Evolutionary conservation across 352 stramenopile species (phyloP).

Genomic region (Globisporangium parvum): DNA sequence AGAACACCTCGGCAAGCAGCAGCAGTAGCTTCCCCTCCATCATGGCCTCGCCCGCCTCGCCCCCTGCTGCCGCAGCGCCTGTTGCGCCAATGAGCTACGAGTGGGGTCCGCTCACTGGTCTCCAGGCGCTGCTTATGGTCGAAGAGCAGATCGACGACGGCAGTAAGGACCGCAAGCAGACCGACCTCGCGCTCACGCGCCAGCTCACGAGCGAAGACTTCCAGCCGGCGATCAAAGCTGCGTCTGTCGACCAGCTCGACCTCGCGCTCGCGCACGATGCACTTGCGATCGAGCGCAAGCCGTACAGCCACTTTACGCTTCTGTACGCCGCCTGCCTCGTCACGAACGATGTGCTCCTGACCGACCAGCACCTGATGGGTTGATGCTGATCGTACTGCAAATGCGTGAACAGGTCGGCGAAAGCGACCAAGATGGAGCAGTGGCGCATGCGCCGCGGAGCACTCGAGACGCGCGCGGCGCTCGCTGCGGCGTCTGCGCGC

Average conservation of each 20-base stretch:
- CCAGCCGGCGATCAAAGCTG: conserved; percentile 28
- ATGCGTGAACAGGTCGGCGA: conserved; percentile 24
- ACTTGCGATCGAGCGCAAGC: conserved; percentile 46
- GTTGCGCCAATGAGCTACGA: not conserved
- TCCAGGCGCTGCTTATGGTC: conserved; percentile 34
- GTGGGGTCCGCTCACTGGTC: conserved; percentile 51
- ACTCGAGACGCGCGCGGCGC: conserved; percentile 18
- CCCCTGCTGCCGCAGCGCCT: not conserved
- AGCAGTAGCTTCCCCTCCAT: not conserved
- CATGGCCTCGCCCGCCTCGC: not conserved
- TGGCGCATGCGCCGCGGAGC: conserved; percentile 20
- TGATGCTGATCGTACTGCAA: not conserved
- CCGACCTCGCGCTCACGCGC: conserved; percentile 37
- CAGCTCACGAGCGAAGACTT: conserved; percentile 43
- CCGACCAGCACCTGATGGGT: not conserved
- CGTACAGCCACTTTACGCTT: conserved; percentile 33
- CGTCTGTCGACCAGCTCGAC: conserved; percentile 59
- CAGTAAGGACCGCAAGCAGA: conserved; percentile 37
- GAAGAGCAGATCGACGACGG: conserved; percentile 31
- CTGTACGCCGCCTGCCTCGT: conserved; percentile 23
- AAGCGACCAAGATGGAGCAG: conserved; percentile 52
- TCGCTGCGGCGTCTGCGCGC: conserved; percentile 14
- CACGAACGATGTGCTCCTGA: not conserved
- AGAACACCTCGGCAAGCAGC: not conserved
- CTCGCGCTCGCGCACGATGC: conserved; percentile 41